Conservation (phyloP, 345 rosid genomes). For the Pugionium dolabratum region DNA sequence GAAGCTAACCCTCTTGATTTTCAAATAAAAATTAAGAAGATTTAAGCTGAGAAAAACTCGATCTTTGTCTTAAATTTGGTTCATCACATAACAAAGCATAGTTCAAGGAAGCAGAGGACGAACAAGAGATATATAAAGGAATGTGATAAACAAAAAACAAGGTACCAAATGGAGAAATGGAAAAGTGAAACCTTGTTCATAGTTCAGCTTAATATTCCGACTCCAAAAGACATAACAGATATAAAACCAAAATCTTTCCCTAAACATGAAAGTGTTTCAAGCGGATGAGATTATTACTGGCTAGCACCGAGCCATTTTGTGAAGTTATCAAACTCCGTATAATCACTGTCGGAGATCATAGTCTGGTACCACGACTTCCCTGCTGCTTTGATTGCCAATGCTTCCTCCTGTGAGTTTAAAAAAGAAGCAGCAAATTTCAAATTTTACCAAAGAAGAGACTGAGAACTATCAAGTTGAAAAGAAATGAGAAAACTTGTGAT, state of each 20-base stretch:
- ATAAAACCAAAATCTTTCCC: slow-evolving; percentile 32
- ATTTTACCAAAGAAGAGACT: background rate
- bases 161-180: background rate
- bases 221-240: slow-evolving; percentile 19
- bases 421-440: background rate
- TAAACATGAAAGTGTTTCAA: slow-evolving; percentile 21
- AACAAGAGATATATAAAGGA: background rate
- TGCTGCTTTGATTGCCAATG: slow-evolving; percentile 65
- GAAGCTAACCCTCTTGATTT: background rate
- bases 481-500: background rate
- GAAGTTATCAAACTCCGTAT: slow-evolving; percentile 85
- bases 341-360: slow-evolving; percentile 92
- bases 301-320: slow-evolving; percentile 82
- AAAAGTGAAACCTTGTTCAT: slow-evolving; percentile 25
- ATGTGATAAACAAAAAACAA: background rate
- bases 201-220: slow-evolving; percentile 21
- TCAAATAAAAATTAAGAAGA: too few species aligned
- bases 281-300: slow-evolving; percentile 48
- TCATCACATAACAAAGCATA: background rate
- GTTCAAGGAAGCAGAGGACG: background rate
- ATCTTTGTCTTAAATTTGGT: too few species aligned
- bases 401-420: slow-evolving; percentile 63
- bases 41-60: too few species aligned
- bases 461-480: background rate
- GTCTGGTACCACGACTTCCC: slow-evolving; percentile 94